These are phyloP conservation scores for Lepiota subincarnata DNA, from an alignment of 768 basidiomycete species.

Conservation along the genomic window DNA sequence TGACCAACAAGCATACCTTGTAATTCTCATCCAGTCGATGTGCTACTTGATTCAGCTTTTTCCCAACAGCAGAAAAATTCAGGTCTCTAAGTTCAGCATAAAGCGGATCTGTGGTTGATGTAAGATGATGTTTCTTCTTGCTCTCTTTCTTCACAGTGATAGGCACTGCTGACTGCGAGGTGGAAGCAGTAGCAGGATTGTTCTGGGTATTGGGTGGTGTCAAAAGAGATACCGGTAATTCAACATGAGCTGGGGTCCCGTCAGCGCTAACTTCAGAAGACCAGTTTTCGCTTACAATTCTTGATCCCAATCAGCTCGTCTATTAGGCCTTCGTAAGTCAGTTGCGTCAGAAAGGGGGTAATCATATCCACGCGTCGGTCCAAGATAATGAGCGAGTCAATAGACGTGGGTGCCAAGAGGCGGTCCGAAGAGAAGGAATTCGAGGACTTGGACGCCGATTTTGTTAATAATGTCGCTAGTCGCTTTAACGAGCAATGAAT, in stretches of 20 bases:
- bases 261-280: conserved; percentile 4
- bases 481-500: conserved; percentile 43
- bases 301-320: conserved; percentile 90
- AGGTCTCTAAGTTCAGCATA: conserved; percentile 82
- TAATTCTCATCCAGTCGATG: conserved; percentile 88
- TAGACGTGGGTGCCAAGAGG: conserved; percentile 47
- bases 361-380: conserved; percentile 94
- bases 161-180: conserved; percentile 35
- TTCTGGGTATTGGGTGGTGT: conserved; percentile 49
- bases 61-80: conserved; percentile 89
- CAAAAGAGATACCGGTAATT: conserved; percentile 70
- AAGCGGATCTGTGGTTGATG: conserved; percentile 74
- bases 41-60: conserved; percentile 75
- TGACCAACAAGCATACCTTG: conserved; percentile 47
- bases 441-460: conserved; percentile 31
- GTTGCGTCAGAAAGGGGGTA: conserved; percentile 89
- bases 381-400: conserved; percentile 85
- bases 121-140: conserved; percentile 86
- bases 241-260: conserved; percentile 59
- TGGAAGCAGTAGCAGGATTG: conserved; percentile 34
- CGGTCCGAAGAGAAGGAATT: conserved; percentile 34
- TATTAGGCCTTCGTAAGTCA: conserved; percentile 94
- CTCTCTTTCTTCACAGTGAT: conserved; percentile 65
- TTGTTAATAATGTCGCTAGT: conserved; percentile 64
- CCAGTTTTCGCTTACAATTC: conserved; percentile 59